These are phyloP conservation scores for Crucibulum laeve DNA, from an alignment of 768 basidiomycete species.

Conservation along the genomic window DNA sequence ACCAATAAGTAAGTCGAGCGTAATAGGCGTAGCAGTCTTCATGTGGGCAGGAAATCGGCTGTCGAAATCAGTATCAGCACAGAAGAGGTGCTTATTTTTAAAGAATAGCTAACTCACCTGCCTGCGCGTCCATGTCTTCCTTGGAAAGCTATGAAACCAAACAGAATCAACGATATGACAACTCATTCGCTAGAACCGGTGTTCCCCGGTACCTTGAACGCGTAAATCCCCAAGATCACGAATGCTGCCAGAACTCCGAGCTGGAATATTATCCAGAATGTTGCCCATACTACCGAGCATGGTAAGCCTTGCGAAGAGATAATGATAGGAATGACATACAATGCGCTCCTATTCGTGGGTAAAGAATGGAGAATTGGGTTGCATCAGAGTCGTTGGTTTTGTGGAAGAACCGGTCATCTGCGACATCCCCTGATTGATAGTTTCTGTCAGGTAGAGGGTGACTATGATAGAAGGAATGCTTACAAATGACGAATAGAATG, in stretches of 20 bases:
- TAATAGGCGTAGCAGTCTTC: constrained; percentile 11
- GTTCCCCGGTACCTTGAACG: constrained; percentile 61
- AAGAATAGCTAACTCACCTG: constrained; percentile 38
- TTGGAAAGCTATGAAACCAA: constrained; percentile 35
- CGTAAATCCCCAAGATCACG: constrained; percentile 72
- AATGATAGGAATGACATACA: constrained; percentile 29
- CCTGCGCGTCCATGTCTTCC: constrained; percentile 66
- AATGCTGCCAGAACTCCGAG: constrained; percentile 72
- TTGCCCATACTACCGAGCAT: constrained; percentile 66
- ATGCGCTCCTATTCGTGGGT: constrained; percentile 67
- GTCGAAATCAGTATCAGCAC: constrained; percentile 3
- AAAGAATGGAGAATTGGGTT: constrained; percentile 81
- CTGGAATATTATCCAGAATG: constrained; percentile 82
- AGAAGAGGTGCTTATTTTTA: background rate
- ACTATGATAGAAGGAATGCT: constrained; percentile 18
- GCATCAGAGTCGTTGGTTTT: constrained; percentile 93
- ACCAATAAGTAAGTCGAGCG: too few species aligned
- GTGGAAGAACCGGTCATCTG: constrained; percentile 92
- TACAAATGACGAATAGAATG: constrained; percentile 84
- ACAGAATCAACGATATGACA: background rate
- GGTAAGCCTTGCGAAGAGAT: background rate
- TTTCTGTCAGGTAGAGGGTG: background rate
- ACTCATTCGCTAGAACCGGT: constrained; percentile 7
- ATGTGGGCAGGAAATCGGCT: constrained; percentile 65
- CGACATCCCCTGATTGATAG: constrained; percentile 70